These are phyloP conservation scores for Metschnikowia proteae DNA, from an alignment of 805 yeast species.

Conservation along the genomic window DNA sequence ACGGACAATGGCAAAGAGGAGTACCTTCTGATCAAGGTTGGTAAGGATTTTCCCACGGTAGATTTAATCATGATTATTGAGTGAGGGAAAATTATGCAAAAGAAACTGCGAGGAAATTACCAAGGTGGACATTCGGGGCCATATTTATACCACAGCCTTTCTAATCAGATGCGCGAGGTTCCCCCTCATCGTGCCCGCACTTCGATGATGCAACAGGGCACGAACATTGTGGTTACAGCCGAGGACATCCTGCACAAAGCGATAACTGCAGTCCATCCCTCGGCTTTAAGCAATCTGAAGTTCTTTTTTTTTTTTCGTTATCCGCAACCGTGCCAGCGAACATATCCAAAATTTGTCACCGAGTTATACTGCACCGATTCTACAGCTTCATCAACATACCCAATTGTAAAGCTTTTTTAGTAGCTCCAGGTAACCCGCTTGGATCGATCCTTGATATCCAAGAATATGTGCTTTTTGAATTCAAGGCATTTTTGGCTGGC, in stretches of 20 bases:
- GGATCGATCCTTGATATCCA: neutral
- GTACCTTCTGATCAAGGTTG: neutral
- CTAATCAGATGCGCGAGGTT: neutral
- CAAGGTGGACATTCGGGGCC: neutral
- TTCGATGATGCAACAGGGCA: neutral
- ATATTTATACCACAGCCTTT: conserved; percentile 1
- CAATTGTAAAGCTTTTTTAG: no score
- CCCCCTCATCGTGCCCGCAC: conserved; percentile 3
- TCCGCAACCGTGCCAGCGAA: neutral
- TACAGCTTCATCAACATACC: no score
- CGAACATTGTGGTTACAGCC: neutral
- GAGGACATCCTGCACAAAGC: neutral
- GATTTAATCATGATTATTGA: conserved; percentile 5
- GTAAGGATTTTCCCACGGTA: conserved; percentile 3
- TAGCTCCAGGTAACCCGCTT: no score
- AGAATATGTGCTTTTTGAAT: neutral
- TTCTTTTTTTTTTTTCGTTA: neutral
- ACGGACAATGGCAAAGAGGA: conserved; percentile 35
- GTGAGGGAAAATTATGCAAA: neutral
- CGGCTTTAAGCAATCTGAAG: neutral
- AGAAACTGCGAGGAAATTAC: neutral
- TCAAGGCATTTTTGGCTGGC: neutral
- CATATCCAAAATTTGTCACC: neutral
- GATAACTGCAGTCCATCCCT: neutral
- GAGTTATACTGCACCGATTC: neutral